Evolutionary conservation across 2,329 filamentous ascomycete species (phyloP).

Genomic region (Didymellaceae sp.): DNA sequence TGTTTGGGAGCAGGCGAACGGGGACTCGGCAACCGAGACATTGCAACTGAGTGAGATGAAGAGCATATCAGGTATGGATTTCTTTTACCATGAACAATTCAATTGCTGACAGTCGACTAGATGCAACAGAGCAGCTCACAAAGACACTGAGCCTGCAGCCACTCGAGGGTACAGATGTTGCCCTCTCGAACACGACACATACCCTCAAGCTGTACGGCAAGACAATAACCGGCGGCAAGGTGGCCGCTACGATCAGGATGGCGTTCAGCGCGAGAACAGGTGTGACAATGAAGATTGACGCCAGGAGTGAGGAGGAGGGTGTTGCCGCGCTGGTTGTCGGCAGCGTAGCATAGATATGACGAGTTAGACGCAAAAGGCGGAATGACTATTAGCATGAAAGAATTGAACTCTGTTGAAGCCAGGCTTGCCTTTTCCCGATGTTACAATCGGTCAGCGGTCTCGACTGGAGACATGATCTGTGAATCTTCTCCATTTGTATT

Average conservation of each 20-base stretch:
- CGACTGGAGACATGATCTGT: no score
- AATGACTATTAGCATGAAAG: slow-evolving; percentile 9
- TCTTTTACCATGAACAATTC: background rate
- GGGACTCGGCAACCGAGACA: slow-evolving; percentile 90
- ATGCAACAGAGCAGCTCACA: slow-evolving; percentile 90
- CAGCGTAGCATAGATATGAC: slow-evolving; percentile 74
- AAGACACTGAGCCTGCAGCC: slow-evolving; percentile 89
- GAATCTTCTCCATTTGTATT: no score
- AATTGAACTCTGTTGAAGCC: slow-evolving; percentile 4
- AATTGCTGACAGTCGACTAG: slow-evolving; percentile 55
- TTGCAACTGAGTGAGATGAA: slow-evolving; percentile 86
- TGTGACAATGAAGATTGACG: slow-evolving; percentile 93
- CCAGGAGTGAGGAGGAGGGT: slow-evolving; percentile 90
- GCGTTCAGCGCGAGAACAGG: slow-evolving; percentile 91
- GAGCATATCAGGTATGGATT: slow-evolving; percentile 81
- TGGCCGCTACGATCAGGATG: slow-evolving; percentile 89
- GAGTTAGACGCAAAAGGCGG: slow-evolving; percentile 5
- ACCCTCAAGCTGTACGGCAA: slow-evolving; percentile 96
- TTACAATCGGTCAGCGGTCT: no score
- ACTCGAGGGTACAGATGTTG: slow-evolving; percentile 91
- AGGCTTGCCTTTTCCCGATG: no score
- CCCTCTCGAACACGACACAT: slow-evolving; percentile 86
- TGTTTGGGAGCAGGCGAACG: slow-evolving; percentile 92
- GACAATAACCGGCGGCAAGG: slow-evolving; percentile 87
- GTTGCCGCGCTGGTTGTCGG: slow-evolving; percentile 84